Percentiles rank a stretch among this genome's conserved stretches.
Conservation (phyloP, 441 rosid species). For the Erodium chrysanthum region DNA sequence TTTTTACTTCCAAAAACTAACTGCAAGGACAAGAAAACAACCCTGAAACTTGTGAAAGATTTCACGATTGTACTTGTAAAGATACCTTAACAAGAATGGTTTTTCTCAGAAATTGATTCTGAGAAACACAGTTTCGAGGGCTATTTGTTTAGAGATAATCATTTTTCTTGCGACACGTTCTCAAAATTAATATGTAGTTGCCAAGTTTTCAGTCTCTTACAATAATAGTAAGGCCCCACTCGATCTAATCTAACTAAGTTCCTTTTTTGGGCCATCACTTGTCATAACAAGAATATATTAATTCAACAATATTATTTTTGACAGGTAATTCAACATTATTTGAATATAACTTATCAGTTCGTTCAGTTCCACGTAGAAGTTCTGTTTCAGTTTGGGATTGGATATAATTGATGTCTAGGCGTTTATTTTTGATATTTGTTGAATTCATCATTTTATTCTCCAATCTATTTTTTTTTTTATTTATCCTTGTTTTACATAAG, state of each 20-base stretch:
- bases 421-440: background rate
- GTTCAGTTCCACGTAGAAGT: background rate
- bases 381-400: background rate
- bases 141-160: background rate
- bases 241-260: background rate
- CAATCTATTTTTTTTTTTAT: background rate
- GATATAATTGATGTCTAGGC: background rate
- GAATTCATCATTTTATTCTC: conserved; percentile 2
- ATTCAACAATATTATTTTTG: background rate
- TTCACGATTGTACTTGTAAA: background rate
- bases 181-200: background rate
- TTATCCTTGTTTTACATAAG: background rate
- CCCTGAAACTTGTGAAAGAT: background rate
- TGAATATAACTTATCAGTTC: background rate
- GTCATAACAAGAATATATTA: background rate
- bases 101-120: conserved; percentile 1
- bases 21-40: background rate
- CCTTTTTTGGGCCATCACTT: background rate
- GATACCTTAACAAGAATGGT: conserved; percentile 1
- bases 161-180: background rate
- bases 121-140: background rate
- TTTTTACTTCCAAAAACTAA: background rate
- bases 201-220: background rate
- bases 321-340: background rate
- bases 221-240: background rate